Percentiles rank a stretch among this genome's conserved stretches.
These are phyloP conservation scores for Fusarium nodosum DNA, from an alignment of 2,329 filamentous ascomycete species.

Conservation along the genomic window DNA sequence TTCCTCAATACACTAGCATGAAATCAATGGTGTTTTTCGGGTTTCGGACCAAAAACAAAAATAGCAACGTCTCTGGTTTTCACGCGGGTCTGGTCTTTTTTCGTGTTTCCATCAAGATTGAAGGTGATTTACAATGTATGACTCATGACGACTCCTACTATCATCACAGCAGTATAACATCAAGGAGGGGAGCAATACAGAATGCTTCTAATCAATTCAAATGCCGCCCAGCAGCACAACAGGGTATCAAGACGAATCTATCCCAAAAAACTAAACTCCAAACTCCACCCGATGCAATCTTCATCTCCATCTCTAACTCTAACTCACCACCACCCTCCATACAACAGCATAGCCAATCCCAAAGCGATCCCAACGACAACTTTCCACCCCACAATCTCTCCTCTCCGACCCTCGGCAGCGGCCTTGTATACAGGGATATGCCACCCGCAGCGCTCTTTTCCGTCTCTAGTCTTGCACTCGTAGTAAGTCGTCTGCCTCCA, in stretches of 20 bases:
- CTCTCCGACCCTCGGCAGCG: constrained; percentile 41
- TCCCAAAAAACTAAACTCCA: constrained; percentile 29
- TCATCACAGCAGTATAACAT: neutral
- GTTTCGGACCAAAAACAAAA: constrained; percentile 55
- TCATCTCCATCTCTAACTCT: neutral
- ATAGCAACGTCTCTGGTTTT: constrained; percentile 44
- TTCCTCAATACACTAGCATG: constrained; percentile 58
- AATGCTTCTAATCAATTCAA: constrained; percentile 12
- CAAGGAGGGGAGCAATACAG: neutral
- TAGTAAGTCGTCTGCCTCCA: constrained; percentile 55
- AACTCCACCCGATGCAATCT: constrained; percentile 31
- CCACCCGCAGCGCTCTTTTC: constrained; percentile 55
- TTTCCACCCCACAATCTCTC: constrained; percentile 42
- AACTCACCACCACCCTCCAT: constrained; percentile 20
- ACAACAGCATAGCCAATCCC: constrained; percentile 25
- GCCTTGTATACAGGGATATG: constrained; percentile 53
- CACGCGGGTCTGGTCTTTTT: constrained; percentile 14
- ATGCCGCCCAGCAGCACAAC: constrained; percentile 36
- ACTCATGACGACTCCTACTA: constrained; percentile 11
- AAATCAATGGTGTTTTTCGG: constrained; percentile 60
- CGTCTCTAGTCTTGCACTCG: constrained; percentile 52
- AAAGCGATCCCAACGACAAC: constrained; percentile 28
- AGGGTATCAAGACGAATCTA: constrained; percentile 41
- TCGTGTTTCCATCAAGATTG: neutral
- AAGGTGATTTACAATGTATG: constrained; percentile 21